Conservation (phyloP, 2,329 filamentous ascomycete genomes). For the Aspergillus novofumigatus region DNA sequence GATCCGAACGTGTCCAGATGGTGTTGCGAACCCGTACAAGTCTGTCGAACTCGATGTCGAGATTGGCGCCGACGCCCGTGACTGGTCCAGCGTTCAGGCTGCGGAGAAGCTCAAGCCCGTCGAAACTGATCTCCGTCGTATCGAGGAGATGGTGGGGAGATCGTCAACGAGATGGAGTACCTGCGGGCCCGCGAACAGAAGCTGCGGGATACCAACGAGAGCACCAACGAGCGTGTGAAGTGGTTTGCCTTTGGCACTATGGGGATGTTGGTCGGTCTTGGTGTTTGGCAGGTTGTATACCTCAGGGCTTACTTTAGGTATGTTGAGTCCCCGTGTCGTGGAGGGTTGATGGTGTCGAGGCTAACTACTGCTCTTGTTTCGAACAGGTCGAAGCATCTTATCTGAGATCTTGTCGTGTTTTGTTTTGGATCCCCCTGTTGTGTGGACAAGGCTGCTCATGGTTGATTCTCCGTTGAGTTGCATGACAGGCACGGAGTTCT, state of each 20-base stretch:
- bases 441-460: constrained; percentile 3
- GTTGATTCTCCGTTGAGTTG: constrained; percentile 11
- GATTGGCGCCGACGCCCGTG: constrained; percentile 93
- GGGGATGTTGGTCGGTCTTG: constrained; percentile 80
- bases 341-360: neutral
- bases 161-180: constrained; percentile 95
- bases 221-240: constrained; percentile 97
- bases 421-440: constrained; percentile 1
- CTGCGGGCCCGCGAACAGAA: constrained; percentile 85
- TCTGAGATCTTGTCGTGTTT: constrained; percentile 40
- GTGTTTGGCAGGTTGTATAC: constrained; percentile 97
- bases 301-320: constrained; percentile 93
- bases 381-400: constrained; percentile 64
- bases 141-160: constrained; percentile 87
- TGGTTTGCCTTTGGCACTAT: constrained; percentile 97
- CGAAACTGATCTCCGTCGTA: constrained; percentile 86
- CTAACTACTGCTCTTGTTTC: constrained; percentile 10
- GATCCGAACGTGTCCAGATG: constrained; percentile 22
- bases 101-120: constrained; percentile 97
- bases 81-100: constrained; percentile 95
- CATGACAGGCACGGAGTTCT: constrained; percentile 19
- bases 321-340: constrained; percentile 16
- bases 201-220: constrained; percentile 97
- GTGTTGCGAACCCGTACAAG: constrained; percentile 53
- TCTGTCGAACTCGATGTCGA: constrained; percentile 90